A percentile compares a stretch with the other conserved stretches of the same genome.
Evolutionary conservation across 2,329 filamentous ascomycete genomes (phyloP).

Genomic region (Colletotrichum siamense): DNA sequence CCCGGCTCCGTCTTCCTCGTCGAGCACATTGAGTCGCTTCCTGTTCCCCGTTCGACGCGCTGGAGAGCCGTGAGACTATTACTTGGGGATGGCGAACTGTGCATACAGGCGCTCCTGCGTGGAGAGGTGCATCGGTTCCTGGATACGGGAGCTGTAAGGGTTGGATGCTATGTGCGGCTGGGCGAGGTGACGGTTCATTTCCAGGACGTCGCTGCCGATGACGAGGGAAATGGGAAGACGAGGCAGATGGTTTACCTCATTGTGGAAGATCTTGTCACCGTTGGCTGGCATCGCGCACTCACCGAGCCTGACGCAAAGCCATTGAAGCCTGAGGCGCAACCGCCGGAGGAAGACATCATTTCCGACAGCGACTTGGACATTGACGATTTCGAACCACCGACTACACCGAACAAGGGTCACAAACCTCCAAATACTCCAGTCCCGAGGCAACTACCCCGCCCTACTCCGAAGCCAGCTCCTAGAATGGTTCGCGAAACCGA

Average conservation of each 20-base stretch:
- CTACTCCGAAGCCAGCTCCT: neutral
- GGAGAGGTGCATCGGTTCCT: conserved; percentile 54
- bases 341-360: neutral
- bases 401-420: neutral
- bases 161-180: conserved; percentile 56
- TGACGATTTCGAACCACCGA: neutral
- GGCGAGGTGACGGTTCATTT: conserved; percentile 35
- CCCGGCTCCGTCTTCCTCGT: conserved; percentile 56
- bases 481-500: neutral
- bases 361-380: conserved; percentile 20
- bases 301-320: neutral
- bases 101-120: conserved; percentile 57
- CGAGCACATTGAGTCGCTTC: conserved; percentile 44
- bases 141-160: conserved; percentile 46
- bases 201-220: neutral
- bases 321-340: neutral
- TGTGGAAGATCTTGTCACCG: conserved; percentile 46
- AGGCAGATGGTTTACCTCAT: conserved; percentile 48
- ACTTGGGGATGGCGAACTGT: conserved; percentile 58
- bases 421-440: neutral
- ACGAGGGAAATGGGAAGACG: neutral
- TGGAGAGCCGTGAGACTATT: conserved; percentile 53
- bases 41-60: conserved; percentile 37
- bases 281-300: conserved; percentile 49
- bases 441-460: neutral